Base-by-base conservation (phyloP, 139 green algal species). In the Chlorokybus atmophyticus region DNA sequence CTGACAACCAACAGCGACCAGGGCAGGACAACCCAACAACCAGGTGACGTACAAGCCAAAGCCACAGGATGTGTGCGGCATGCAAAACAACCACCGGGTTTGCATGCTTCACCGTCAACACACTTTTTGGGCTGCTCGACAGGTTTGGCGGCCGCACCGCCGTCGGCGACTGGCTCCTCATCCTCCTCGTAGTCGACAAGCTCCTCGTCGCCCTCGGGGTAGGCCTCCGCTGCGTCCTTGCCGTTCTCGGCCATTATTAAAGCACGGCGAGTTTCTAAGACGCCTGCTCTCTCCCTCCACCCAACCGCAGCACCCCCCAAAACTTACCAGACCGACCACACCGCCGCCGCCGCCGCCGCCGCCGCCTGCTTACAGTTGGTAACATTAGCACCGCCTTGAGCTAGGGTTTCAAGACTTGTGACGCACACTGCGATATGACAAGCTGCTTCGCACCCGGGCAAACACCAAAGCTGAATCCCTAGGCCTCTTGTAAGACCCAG, bases 161-260 rank as follows among this genome's bases (percentile, higher is more conserved):
- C 64, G 56, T 75, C 76, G 23, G 66, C 56, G 31, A 74, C 82
- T 21, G 60, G 55, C 55, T 76, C 76, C 53, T 94, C 83, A 49
- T 93, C 85, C 61, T 93, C 85, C 66, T 92, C 79, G 40, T 87
- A 88, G 55, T 90, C 81, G n/a, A 92, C 65, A 17, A 90, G 71
- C 75, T 87, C 79, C 52, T 92, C 82, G 51, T 84, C 70, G 21
- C 19, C 53, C 39, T 75, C 64, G 26, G 70, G 17, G 10, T 26
- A 52, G 14, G 10, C 44, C 44, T 52, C 44, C 38, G 14, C 17
- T 44, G 14, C 38, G 17, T 44, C n/a, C n/a, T 44, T 14, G 38
- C 38, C 38, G 17, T 44, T 17, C 17, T 44, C 38, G 14, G 14
- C 38, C 14, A 44, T 23, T 17, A 44, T 23, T 44, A 23, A 44